phyloP scores from a whole-genome alignment of 306 rosid species.

The Glycine latifolia region DNA sequence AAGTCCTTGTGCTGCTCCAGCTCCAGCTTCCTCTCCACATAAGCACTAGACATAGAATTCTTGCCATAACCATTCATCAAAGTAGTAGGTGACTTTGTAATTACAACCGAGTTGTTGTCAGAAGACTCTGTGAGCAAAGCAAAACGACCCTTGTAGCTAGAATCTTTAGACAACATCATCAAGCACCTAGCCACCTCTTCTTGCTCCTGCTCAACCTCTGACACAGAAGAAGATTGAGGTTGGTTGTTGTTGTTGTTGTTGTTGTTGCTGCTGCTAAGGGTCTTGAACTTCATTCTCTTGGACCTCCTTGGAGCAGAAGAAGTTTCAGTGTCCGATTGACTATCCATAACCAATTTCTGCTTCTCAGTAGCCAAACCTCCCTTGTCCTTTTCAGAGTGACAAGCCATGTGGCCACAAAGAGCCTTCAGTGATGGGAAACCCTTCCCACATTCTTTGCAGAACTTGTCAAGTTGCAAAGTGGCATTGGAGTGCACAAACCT shows the following conservation, averaged over 20 bases:
- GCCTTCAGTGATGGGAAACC: conserved; percentile 83
- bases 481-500: conserved; percentile 66
- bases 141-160: conserved; percentile 52
- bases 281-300: conserved; percentile 58
- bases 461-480: conserved; percentile 45
- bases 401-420: conserved; percentile 89
- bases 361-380: conserved; percentile 50
- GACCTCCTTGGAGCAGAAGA: conserved; percentile 59
- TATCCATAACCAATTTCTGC: conserved; percentile 62
- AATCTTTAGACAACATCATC: conserved; percentile 77
- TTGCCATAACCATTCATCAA: conserved; percentile 35
- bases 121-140: conserved; percentile 70
- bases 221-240: conserved; percentile 55
- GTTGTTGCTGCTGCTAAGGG: conserved; percentile 25
- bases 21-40: neutral
- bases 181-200: conserved; percentile 79
- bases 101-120: conserved; percentile 66
- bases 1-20: conserved; percentile 39
- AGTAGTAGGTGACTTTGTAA: conserved; percentile 55
- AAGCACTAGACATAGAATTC: conserved; percentile 30
- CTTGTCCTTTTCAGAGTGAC: conserved; percentile 78
- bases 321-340: conserved; percentile 72
- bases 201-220: conserved; percentile 67
- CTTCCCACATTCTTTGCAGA: conserved; percentile 87
- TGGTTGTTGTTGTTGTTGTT: neutral